phyloP scores from a whole-genome alignment of 78 protist genomes.

The Polysphondylium violaceum region DNA sequence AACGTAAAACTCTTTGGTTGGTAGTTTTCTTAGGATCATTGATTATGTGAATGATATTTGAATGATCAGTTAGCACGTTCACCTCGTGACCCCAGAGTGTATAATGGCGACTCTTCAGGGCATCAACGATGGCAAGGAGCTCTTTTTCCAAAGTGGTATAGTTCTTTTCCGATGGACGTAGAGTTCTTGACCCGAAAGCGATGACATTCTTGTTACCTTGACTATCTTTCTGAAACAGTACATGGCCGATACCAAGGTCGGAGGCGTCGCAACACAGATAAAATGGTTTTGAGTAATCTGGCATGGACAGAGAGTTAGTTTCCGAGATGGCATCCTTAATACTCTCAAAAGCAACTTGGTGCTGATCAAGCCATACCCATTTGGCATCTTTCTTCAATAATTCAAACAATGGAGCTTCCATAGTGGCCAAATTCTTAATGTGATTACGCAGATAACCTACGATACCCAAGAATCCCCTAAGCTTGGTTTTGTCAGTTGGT shows the following conservation, averaged over 20 bases:
- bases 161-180: too few relatives aligned
- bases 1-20: background rate
- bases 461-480: background rate
- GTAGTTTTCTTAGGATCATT: background rate
- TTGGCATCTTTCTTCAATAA: background rate
- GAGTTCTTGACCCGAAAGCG: too few relatives aligned
- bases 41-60: background rate
- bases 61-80: constrained; percentile 53
- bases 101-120: too few relatives aligned
- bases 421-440: background rate
- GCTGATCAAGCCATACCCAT: background rate
- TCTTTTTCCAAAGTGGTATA: too few relatives aligned
- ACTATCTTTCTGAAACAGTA: too few relatives aligned
- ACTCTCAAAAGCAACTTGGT: background rate
- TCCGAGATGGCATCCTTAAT: background rate
- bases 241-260: too few relatives aligned
- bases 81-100: background rate
- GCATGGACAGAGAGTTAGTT: background rate
- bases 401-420: background rate
- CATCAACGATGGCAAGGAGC: too few relatives aligned
- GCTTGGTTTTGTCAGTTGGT: background rate
- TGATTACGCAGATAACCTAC: background rate
- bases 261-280: too few relatives aligned
- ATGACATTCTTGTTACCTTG: too few relatives aligned
- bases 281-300: background rate